phyloP scores from a whole-genome alignment of 805 yeast genomes.

The Candida pseudoglaebosa region DNA sequence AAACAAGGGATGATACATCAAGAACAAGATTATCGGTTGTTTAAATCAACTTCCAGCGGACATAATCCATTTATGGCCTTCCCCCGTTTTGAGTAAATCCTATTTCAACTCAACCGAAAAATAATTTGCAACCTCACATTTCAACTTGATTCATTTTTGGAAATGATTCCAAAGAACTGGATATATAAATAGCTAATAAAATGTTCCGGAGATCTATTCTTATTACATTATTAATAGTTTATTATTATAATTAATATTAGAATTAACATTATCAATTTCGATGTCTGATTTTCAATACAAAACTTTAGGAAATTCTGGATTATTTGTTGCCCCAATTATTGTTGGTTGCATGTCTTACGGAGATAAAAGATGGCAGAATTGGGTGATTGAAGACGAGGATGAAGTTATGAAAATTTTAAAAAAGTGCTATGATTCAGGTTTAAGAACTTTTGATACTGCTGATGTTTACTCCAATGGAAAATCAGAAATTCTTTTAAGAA shows the following conservation, averaged over 20 bases:
- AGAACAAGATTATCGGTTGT: no score
- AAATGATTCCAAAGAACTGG: no score
- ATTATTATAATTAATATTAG: no score
- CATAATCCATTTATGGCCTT: no score
- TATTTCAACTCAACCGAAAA: no score
- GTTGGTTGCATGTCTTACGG: slow-evolving; percentile 58
- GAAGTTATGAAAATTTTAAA: slow-evolving; percentile 20
- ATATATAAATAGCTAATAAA: no score
- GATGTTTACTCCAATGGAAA: slow-evolving; percentile 19
- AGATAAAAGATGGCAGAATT: slow-evolving; percentile 31
- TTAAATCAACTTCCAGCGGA: no score
- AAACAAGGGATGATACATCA: no score
- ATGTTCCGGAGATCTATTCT: background rate
- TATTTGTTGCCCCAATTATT: slow-evolving; percentile 44
- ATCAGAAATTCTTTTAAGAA: slow-evolving; percentile 17
- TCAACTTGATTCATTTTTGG: no score
- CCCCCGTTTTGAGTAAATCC: no score
- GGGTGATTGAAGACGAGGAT: slow-evolving; percentile 25
- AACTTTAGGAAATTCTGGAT: slow-evolving; percentile 42
- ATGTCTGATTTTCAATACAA: background rate
- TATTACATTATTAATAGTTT: background rate
- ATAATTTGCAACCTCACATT: no score
- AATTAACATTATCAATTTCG: background rate
- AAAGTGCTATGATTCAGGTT: slow-evolving; percentile 19
- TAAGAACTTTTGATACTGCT: slow-evolving; percentile 22